Base-by-base conservation (phyloP, 2,329 filamentous ascomycete genomes). In the Neofusicoccum parvum region DNA sequence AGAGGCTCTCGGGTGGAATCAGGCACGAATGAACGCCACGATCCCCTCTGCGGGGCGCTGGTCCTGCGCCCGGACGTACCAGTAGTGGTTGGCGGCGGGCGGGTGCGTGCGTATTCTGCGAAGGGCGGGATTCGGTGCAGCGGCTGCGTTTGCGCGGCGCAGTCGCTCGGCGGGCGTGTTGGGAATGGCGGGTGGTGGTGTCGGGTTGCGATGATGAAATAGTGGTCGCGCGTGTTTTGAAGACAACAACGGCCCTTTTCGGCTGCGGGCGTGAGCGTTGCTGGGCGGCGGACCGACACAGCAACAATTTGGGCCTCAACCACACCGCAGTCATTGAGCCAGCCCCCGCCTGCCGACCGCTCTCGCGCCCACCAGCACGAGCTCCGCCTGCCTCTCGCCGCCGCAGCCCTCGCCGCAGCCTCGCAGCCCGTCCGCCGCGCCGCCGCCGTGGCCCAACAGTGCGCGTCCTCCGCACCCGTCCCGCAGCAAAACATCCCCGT, bases 201-300 rank as follows among this genome's bases (percentile, higher is more conserved):
- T 64, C 20, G 37, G 49, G 60, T 54, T n/a, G 23, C 36, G 41
- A 53, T 51, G 39, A 45, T 53, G 49, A 51, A 50, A 51, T 63
- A 32, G 27, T 32, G 59, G 60, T 51, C 36, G 60, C 39, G 37
- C 9, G 60, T 64, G 60, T 64, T 64, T 64, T 64, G 60, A 64
- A 64, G 60, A 64, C 60, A 64, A 64, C 60, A 64, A 39, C 60
- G 60, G 60, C 49, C 48, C 60, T 45, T 59, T 41, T 64, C 60
- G 60, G 60, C 37, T 45, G 60, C 60, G 37, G 60, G 50, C 49
- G 49, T 51, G 37, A 32, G 37, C 60, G 60, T 64, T 64, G 60
- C 60, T 64, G 60, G 60, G 60, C 60, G 60, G 27, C 27, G 27
- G 27, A 32, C 27, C 27, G 60, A 51, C 60, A 46, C 49, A 45